Conservation (phyloP, 192 early-diverging fungal species). For the Coemansia sp. region DNA sequence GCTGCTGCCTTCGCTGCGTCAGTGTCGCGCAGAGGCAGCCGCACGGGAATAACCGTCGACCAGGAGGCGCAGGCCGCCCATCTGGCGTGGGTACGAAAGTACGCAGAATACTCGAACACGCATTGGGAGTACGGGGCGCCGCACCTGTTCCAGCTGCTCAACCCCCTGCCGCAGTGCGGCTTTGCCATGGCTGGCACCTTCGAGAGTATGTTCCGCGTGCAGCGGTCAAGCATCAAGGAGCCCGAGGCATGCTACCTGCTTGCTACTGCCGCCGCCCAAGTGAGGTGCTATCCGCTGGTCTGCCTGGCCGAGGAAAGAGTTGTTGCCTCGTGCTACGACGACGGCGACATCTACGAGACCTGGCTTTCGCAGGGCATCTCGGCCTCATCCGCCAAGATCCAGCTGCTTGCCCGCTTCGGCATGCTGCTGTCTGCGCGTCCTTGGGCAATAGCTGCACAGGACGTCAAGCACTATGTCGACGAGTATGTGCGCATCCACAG, state of each 20-base stretch:
- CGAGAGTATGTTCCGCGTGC: constrained; percentile 17
- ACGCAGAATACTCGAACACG: constrained; percentile 14
- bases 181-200: constrained; percentile 29
- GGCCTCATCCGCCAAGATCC: constrained; percentile 17
- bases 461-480: constrained; percentile 23
- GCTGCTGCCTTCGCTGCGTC: constrained; percentile 6
- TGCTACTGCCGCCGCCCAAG: constrained; percentile 40
- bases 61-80: constrained; percentile 20
- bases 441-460: constrained; percentile 26
- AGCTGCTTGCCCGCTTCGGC: constrained; percentile 42
- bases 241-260: constrained; percentile 43
- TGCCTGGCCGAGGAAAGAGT: constrained; percentile 30
- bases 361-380: constrained; percentile 33
- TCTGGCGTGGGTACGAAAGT: constrained; percentile 27
- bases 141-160: constrained; percentile 42
- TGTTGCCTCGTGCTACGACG: constrained; percentile 28
- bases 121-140: constrained; percentile 43
- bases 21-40: constrained; percentile 2
- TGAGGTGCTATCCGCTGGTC: constrained; percentile 43
- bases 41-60: constrained; percentile 8
- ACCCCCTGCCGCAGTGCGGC: constrained; percentile 42
- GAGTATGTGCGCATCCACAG: constrained; percentile 35
- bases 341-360: constrained; percentile 31
- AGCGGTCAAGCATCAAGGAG: constrained; percentile 36
- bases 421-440: constrained; percentile 19